These are phyloP conservation scores for Coemansia sp. DNA, from an alignment of 192 early-diverging fungal species.

Conservation along the genomic window DNA sequence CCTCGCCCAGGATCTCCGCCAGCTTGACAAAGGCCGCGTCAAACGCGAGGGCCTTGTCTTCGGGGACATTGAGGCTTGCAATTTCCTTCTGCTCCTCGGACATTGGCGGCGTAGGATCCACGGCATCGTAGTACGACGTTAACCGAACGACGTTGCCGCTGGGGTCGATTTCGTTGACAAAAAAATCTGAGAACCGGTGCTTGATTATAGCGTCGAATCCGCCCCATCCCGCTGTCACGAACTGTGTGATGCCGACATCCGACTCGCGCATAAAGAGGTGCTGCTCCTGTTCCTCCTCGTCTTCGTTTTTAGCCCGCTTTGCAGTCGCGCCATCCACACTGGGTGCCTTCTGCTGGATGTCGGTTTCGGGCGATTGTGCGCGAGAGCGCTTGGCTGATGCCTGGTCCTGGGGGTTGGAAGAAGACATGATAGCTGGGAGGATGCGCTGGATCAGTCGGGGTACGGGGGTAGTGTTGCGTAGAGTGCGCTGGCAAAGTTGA, in stretches of 20 bases:
- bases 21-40: conserved; percentile 25
- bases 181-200: conserved; percentile 80
- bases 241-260: conserved; percentile 69
- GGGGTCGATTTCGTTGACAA: conserved; percentile 87
- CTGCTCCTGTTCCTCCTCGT: neutral
- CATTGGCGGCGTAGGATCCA: conserved; percentile 27
- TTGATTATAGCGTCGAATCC: conserved; percentile 54
- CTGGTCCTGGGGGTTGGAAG: neutral
- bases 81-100: conserved; percentile 31
- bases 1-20: conserved; percentile 23
- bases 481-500: neutral
- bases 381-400: neutral
- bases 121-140: conserved; percentile 36
- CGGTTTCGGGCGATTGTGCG: neutral
- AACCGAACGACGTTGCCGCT: conserved; percentile 71
- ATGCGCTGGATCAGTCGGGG: neutral
- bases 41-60: conserved; percentile 28
- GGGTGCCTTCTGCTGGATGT: neutral
- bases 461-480: neutral
- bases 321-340: neutral
- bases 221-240: conserved; percentile 24
- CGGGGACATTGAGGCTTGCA: conserved; percentile 29
- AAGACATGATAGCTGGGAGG: neutral
- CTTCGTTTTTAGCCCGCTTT: conserved; percentile 28
- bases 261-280: conserved; percentile 50